Evolutionary conservation across 805 yeast species (phyloP).

Genomic region (Wickerhamiella azyma): DNA sequence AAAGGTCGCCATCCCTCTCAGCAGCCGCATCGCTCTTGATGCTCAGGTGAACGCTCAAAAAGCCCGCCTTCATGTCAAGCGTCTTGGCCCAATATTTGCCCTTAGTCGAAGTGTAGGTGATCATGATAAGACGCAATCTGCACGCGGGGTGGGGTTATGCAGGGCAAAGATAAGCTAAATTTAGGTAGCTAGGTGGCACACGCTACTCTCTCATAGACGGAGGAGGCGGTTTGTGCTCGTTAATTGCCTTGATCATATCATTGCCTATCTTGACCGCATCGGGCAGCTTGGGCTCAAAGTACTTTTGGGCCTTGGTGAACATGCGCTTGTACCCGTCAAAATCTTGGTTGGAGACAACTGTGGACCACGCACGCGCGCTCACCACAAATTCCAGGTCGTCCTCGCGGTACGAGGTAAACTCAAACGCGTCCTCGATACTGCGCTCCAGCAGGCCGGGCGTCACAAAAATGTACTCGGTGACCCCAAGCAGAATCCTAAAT

Average conservation of each 20-base stretch:
- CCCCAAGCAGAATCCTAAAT: conserved; percentile 86
- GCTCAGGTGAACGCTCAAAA: no score
- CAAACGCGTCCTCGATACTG: conserved; percentile 58
- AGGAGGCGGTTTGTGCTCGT: conserved; percentile 13
- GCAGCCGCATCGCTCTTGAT: no score
- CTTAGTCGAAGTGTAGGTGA: no score
- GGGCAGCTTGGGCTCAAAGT: conserved; percentile 72
- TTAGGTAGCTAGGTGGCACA: neutral
- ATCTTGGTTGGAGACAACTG: conserved; percentile 60
- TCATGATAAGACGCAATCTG: no score
- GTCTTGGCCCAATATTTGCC: no score
- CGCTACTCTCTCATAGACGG: neutral
- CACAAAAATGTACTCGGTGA: conserved; percentile 80
- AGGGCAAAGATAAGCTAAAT: no score
- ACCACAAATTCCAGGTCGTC: conserved; percentile 89
- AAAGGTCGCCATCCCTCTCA: no score
- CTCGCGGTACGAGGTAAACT: conserved; percentile 54
- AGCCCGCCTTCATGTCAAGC: no score
- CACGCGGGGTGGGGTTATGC: no score
- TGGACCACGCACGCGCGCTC: conserved; percentile 83
- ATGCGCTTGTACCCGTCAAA: conserved; percentile 55
- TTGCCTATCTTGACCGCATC: conserved; percentile 85
- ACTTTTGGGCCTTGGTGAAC: conserved; percentile 70
- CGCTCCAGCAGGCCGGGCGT: conserved; percentile 71
- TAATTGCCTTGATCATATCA: conserved; percentile 55